phyloP scores from a whole-genome alignment of 768 basidiomycete genomes.

The Macrocybe gigantea region DNA sequence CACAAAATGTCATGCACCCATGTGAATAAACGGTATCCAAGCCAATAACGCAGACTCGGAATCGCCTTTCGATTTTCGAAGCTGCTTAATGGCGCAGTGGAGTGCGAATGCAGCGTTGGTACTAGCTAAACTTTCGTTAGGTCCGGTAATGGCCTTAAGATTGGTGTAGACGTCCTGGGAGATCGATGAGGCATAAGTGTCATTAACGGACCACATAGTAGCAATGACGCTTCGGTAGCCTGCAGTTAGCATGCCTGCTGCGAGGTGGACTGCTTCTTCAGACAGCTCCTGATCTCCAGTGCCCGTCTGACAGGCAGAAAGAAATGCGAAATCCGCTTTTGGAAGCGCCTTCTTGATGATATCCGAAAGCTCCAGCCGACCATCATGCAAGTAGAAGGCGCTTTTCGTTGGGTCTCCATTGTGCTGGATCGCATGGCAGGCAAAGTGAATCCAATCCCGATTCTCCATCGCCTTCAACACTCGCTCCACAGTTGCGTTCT shows the following conservation, averaged over 20 bases:
- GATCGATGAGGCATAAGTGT: conserved; percentile 25
- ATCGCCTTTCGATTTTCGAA: conserved; percentile 5
- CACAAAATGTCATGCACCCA: background rate
- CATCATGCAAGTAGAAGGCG: conserved; percentile 15
- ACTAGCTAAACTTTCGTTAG: background rate
- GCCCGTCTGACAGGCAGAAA: conserved; percentile 40
- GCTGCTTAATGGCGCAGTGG: conserved; percentile 14
- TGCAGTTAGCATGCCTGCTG: conserved; percentile 30
- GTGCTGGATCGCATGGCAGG: conserved; percentile 29
- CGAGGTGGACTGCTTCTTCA: conserved; percentile 25
- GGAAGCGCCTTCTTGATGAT: conserved; percentile 14
- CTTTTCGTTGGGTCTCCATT: conserved; percentile 15
- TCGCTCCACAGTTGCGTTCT: conserved; percentile 8
- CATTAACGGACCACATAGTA: conserved; percentile 38
- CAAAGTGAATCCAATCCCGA: conserved; percentile 23
- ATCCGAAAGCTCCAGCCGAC: conserved; percentile 13
- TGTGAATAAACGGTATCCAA: background rate
- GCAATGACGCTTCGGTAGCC: conserved; percentile 28
- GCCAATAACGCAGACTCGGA: background rate
- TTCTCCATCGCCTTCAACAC: conserved; percentile 9
- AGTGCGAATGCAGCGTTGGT: conserved; percentile 15
- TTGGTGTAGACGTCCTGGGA: conserved; percentile 25
- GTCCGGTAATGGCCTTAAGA: conserved; percentile 6
- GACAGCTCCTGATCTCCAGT: conserved; percentile 18
- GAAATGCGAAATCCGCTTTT: conserved; percentile 27